Evolutionary conservation across 169 alveolate genomes (phyloP), one percentile per base, ranked within the genome.

Genomic region (Besnoitia besnoiti): DNA sequence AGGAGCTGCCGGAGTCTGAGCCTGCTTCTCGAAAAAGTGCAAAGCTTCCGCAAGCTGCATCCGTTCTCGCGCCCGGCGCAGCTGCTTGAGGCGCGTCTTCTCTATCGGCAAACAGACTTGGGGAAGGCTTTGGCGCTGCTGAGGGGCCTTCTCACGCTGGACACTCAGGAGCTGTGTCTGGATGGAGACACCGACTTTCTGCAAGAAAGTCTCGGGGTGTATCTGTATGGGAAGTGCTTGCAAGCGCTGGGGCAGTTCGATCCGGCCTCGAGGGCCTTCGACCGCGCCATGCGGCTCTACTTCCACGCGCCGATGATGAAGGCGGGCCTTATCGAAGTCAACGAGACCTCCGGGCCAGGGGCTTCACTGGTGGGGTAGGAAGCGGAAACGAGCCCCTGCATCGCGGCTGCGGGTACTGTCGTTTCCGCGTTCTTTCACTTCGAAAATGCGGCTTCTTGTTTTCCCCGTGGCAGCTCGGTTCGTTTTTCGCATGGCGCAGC

Each of bases 151-250:
- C 35, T 21, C 50, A 55, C 55, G 30, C 61, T 40, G n/a, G 87
- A 37, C 8, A 42, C 87, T 0, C 39, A 27, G 19, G 40, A 37
- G 3, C 10, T 77, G 59, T 77, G 37, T 35, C 59, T 77, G 12
- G 59, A 77, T 35, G 37, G 44, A 77, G 87, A 77, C 61, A 77
- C 87, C 50, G 87, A 77, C 87, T 42, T 77, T 37, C 87, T 40
- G 33, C 87, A 77, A 35, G 87, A 77, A 24, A 27, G 35, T 39
- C 44, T 42, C 33, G 87, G 35, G 1, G 87, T 37, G 40, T 77
- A 77, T 42, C n/a, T 77, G 21, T 21, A 42, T 37, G 87, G 87
- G 40, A 37, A 27, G 30, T 77, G 87, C 47, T n/a, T 77, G 59
- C 50, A 77, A 55, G 40, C 50, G 1, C 24, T 77, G 35, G 87